Evolutionary conservation across 129 eudicot genomes (phyloP).

Genomic region (Calendula officinalis): DNA sequence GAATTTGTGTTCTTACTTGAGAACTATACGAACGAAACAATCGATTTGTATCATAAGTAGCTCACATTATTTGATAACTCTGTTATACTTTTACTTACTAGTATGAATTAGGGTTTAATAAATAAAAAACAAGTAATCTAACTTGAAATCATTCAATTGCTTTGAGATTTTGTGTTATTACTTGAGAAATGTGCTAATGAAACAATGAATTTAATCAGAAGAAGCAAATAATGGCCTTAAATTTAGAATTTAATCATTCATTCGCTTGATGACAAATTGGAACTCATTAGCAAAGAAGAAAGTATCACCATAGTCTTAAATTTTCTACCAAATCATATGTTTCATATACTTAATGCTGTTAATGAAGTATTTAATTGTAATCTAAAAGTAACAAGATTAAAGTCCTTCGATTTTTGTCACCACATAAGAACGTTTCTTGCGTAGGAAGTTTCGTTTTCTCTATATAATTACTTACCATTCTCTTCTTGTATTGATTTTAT

Average conservation of each 20-base stretch:
- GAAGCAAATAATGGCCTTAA: background rate
- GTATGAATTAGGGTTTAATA: constrained; percentile 1
- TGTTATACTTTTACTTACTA: constrained; percentile 10
- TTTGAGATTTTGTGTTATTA: constrained; percentile 6
- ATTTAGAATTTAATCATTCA: background rate
- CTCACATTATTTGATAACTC: too few relatives aligned
- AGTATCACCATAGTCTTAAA: background rate
- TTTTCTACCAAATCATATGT: too few relatives aligned
- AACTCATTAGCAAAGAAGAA: background rate
- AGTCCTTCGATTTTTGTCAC: background rate
- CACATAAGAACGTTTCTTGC: background rate
- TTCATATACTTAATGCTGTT: background rate
- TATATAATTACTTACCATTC: background rate
- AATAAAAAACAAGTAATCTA: background rate
- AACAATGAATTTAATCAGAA: background rate
- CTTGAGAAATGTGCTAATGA: constrained; percentile 1
- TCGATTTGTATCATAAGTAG: too few relatives aligned
- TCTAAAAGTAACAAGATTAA: background rate
- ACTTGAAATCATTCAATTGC: constrained; percentile 4
- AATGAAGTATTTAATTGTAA: background rate
- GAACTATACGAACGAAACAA: too few relatives aligned
- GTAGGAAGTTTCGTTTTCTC: background rate
- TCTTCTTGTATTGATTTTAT: background rate
- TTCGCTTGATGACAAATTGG: background rate
- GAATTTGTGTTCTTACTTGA: too few relatives aligned